phyloP scores from a whole-genome alignment of 169 alveolate species.

The Eimeria brunetti region DNA sequence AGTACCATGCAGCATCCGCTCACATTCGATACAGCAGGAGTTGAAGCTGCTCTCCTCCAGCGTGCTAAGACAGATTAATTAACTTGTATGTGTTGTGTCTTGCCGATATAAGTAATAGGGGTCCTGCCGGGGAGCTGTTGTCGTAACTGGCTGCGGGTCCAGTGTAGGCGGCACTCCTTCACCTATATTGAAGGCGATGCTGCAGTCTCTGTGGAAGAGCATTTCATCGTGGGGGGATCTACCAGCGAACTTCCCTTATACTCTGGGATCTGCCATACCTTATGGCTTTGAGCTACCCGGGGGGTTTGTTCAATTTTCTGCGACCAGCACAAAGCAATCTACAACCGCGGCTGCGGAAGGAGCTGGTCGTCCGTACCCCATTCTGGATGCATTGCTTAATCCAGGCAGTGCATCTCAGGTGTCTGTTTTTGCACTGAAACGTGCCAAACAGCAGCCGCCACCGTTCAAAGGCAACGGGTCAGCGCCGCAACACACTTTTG shows the following conservation, averaged over 20 bases:
- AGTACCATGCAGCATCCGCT: background rate
- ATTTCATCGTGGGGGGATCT: constrained; percentile 65
- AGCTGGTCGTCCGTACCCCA: constrained; percentile 14
- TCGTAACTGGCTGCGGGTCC: constrained; percentile 22
- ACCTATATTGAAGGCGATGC: constrained; percentile 36
- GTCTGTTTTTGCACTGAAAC: constrained; percentile 39
- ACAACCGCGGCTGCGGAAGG: constrained; percentile 5
- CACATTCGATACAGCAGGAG: background rate
- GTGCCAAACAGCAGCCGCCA: constrained; percentile 61
- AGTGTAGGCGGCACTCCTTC: constrained; percentile 23
- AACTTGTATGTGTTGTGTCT: background rate
- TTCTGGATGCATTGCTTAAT: constrained; percentile 40
- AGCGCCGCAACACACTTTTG: constrained; percentile 38
- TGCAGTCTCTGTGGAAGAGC: constrained; percentile 71
- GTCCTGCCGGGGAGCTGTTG: background rate
- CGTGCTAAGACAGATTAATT: background rate
- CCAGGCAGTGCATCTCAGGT: constrained; percentile 43
- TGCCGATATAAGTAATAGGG: background rate
- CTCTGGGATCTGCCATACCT: constrained; percentile 54
- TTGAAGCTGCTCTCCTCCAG: background rate
- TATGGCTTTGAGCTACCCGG: constrained; percentile 60
- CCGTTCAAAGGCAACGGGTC: constrained; percentile 28
- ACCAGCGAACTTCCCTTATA: constrained; percentile 44
- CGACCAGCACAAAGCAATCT: constrained; percentile 41
- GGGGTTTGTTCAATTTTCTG: constrained; percentile 42